phyloP scores from a whole-genome alignment of 164 flowering plant species.

The Piper betle region DNA sequence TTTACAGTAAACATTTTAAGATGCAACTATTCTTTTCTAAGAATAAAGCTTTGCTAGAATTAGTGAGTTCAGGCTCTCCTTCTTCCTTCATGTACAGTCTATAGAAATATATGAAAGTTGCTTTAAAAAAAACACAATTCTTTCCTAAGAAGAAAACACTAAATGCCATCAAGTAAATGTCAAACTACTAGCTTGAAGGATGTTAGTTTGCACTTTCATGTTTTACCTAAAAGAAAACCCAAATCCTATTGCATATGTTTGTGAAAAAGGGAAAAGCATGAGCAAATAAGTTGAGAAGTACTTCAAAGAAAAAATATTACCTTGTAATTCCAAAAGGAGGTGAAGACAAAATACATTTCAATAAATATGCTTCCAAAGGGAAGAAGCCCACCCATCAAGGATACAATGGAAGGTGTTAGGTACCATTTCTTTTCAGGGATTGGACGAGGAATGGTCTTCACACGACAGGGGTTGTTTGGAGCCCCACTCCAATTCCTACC shows the following conservation, averaged over 20 bases:
- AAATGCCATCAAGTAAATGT: too few species aligned
- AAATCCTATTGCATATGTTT: too few species aligned
- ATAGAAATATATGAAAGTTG: too few species aligned
- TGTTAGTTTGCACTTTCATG: too few species aligned
- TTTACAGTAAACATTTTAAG: not conserved
- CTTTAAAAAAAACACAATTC: too few species aligned
- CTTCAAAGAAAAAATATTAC: conserved; percentile 17
- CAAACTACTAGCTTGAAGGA: too few species aligned
- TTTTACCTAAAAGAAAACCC: too few species aligned
- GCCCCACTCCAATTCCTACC: conserved; percentile 99
- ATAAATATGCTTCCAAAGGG: conserved; percentile 98
- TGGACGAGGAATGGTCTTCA: conserved; percentile 97
- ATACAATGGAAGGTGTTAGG: conserved; percentile 85
- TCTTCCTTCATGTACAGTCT: too few species aligned
- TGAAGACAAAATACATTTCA: conserved; percentile 98
- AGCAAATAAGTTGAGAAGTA: too few species aligned
- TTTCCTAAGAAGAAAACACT: too few species aligned
- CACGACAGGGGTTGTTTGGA: conserved; percentile 99
- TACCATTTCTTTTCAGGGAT: conserved; percentile 99
- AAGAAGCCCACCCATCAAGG: conserved; percentile 95
- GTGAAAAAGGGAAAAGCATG: too few species aligned
- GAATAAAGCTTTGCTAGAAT: not conserved
- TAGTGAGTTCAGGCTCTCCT: too few species aligned
- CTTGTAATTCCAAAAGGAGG: conserved; percentile 99
- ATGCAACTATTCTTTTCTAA: not conserved